Percentiles rank a stretch among this genome's conserved stretches.
phyloP scores from a whole-genome alignment of 2,329 filamentous ascomycete species.

The Fusarium piperis region DNA sequence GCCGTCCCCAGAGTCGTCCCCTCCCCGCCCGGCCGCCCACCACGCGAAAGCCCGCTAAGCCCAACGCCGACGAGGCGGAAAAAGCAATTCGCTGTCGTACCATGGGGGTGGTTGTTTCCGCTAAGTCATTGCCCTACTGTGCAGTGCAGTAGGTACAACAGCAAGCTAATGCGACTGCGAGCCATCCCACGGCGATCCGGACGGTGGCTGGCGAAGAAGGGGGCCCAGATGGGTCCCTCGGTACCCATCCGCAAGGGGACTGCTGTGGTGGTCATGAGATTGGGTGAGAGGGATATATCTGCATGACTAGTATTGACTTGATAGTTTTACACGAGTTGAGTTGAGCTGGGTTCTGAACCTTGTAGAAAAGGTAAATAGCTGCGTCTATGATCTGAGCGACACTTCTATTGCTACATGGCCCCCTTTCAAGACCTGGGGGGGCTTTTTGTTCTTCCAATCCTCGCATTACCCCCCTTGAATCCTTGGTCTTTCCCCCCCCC shows the following conservation, averaged over 20 bases:
- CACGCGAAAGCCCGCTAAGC: background rate
- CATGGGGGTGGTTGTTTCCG: background rate
- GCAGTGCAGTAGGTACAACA: background rate
- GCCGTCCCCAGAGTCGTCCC: background rate
- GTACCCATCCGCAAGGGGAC: background rate
- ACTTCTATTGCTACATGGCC: background rate
- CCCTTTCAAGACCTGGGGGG: background rate
- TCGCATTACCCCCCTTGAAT: constrained; percentile 18
- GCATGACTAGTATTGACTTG: background rate
- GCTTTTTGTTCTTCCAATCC: background rate
- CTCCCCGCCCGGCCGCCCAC: background rate
- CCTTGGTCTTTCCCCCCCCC: background rate
- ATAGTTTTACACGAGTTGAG: background rate
- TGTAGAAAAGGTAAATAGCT: background rate
- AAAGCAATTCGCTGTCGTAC: constrained; percentile 3
- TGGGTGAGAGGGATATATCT: background rate
- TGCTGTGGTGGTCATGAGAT: background rate
- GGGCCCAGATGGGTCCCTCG: background rate
- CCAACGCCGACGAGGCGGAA: background rate
- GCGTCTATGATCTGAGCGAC: background rate
- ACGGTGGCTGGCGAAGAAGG: background rate
- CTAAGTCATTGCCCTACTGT: background rate
- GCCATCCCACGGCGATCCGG: background rate
- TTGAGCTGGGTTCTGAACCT: background rate
- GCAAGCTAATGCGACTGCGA: background rate